Percentiles rank a stretch among this genome's conserved stretches.
Evolutionary conservation across 805 yeast genomes (phyloP).

Genomic region (Suhomyces kilbournensis): DNA sequence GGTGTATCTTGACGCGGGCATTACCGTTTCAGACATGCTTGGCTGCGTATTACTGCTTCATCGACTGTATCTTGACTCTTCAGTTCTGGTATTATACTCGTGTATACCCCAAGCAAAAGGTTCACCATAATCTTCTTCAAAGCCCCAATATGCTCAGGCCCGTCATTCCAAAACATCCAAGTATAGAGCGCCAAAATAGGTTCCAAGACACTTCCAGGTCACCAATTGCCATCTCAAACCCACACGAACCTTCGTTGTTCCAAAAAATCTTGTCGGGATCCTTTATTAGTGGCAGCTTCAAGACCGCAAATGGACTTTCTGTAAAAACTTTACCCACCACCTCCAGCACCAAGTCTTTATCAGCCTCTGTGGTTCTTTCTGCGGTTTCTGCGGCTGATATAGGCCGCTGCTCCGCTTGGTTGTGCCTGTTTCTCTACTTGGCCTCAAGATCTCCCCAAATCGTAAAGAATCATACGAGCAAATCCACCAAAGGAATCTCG

Average conservation of each 20-base stretch:
- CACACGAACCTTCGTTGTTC: conserved; percentile 6
- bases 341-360: too few relatives aligned
- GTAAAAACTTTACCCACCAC: neutral
- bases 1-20: conserved; percentile 75
- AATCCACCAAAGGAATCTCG: conserved; percentile 36
- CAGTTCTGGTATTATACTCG: conserved; percentile 73
- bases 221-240: conserved; percentile 10
- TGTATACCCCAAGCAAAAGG: conserved; percentile 39
- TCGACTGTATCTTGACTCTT: conserved; percentile 62
- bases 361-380: neutral
- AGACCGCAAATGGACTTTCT: conserved; percentile 12
- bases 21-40: conserved; percentile 75
- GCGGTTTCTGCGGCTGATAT: conserved; percentile 9
- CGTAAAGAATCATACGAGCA: conserved; percentile 23
- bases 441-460: conserved; percentile 38
- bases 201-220: conserved; percentile 10
- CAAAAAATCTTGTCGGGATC: conserved; percentile 14
- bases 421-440: conserved; percentile 29
- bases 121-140: conserved; percentile 36
- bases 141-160: conserved; percentile 36
- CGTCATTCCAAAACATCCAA: conserved; percentile 8
- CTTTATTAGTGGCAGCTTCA: conserved; percentile 11
- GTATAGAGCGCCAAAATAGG: conserved; percentile 18
- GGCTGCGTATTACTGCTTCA: conserved; percentile 68
- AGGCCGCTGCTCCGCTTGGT: conserved; percentile 34